These are phyloP conservation scores for Vachellia collinsii DNA, from an alignment of 306 rosid genomes.

Conservation along the genomic window DNA sequence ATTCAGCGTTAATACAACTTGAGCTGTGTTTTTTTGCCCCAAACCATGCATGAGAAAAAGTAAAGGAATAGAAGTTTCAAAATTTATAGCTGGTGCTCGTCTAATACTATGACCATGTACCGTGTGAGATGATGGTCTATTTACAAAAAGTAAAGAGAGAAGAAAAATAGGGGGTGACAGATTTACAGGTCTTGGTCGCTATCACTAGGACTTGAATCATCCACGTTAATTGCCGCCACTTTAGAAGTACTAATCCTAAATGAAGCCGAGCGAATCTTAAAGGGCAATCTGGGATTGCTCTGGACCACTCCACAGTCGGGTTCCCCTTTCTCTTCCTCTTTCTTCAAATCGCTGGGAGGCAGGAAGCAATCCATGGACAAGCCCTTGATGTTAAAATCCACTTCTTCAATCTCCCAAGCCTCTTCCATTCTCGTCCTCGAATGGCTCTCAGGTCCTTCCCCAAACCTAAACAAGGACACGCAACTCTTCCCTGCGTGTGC, in stretches of 20 bases:
- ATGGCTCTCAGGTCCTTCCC: slow-evolving; percentile 59
- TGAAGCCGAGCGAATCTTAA: slow-evolving; percentile 57
- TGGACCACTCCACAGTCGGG: slow-evolving; percentile 4
- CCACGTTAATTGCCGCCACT: slow-evolving; percentile 65
- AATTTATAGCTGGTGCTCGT: slow-evolving; percentile 9
- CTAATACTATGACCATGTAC: slow-evolving; percentile 23
- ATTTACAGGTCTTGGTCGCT: slow-evolving; percentile 42
- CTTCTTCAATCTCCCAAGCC: slow-evolving; percentile 84
- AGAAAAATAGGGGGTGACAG: neutral
- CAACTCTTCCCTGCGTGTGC: slow-evolving; percentile 77
- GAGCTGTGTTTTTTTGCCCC: too few species aligned
- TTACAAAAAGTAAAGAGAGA: slow-evolving; percentile 16
- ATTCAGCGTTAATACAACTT: too few species aligned
- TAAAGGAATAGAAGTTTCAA: slow-evolving; percentile 1
- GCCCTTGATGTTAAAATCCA: slow-evolving; percentile 87
- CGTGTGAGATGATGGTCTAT: slow-evolving; percentile 19
- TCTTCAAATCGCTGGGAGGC: slow-evolving; percentile 81
- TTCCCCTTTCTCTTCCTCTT: slow-evolving; percentile 53
- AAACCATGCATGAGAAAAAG: neutral
- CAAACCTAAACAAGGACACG: slow-evolving; percentile 69
- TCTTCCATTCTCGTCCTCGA: slow-evolving; percentile 83
- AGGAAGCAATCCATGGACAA: slow-evolving; percentile 78
- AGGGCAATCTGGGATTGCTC: slow-evolving; percentile 43
- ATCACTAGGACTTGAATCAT: slow-evolving; percentile 49
- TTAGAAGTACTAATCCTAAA: slow-evolving; percentile 59